Evolutionary conservation across 1,284 basidiomycete genomes (phyloP), one percentile per base, ranked within the genome.

Genomic region (Marasmius oreades): DNA sequence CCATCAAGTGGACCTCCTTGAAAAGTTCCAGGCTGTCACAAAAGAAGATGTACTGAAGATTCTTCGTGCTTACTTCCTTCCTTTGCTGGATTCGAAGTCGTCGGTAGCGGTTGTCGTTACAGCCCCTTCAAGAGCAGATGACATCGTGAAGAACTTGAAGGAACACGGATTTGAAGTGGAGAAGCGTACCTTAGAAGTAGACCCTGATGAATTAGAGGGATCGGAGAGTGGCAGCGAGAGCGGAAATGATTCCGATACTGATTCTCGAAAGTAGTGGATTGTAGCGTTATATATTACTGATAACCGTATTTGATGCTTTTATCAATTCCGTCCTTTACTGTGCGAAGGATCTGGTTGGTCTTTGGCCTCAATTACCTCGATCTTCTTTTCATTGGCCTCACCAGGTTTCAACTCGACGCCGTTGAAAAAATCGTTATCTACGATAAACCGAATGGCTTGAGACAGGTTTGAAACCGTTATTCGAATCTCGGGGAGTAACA

Each of bases 391-490:
- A 23, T 82, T 77, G 1, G 90, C 88, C 65, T 94, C 83, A 0
- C 95, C 96, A 12, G 88, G 85, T 46, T 80, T 80, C 20, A 90
- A 71, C 71, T 98, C 96, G 1, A 98, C 93, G 48, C 83, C 81
- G 47, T 81, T 74, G 14, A 99, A 75, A 74, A 96, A 95, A 65
- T 94, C 86, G 64, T 99, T 99, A 60, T 93, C 90, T 2, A 93
- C 93, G 14, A 98, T 72, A 71, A 98, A 99, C 33, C 86, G 86
- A 64, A 98, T 92, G 2, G 92, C 92, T 71, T 98, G 96, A 0
- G 94, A 93, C 1, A 98, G 77, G 69, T 97, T 95, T 2, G 92
- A 93, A 4, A 97, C 81, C 0, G 96, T 95, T 65, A 93, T 84
- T 26, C 88, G 84, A 51, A 98, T 94, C 66, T 98, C 95, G 11